Conservation (phyloP, 345 rosid species). For the Cardamine resedifolia region DNA sequence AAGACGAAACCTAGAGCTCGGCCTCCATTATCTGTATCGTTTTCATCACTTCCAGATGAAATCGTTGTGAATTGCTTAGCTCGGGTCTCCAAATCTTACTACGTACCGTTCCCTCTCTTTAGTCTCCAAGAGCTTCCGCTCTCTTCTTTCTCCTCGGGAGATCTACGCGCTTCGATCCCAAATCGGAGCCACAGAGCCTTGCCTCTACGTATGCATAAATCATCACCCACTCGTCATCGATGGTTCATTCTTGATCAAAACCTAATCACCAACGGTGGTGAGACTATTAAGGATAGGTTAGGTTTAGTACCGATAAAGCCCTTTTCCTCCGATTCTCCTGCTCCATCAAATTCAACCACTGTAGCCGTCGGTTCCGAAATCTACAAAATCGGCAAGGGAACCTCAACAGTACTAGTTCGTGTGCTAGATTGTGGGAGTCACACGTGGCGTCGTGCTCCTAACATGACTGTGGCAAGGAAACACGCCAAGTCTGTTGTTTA, state of each 20-base stretch:
- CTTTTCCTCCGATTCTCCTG: neutral
- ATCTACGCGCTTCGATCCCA: constrained; percentile 54
- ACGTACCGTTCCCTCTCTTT: constrained; percentile 10
- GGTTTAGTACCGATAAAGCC: constrained; percentile 1
- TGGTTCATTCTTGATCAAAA: neutral
- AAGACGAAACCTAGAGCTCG: neutral
- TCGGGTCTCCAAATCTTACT: neutral
- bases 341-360: constrained; percentile 2
- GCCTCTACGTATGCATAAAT: constrained; percentile 51
- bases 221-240: neutral
- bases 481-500: constrained; percentile 44
- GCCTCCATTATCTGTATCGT: neutral
- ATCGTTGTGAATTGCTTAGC: neutral
- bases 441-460: constrained; percentile 52
- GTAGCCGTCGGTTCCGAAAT: constrained; percentile 47
- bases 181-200: constrained; percentile 35
- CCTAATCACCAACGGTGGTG: neutral
- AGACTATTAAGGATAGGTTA: neutral
- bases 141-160: constrained; percentile 50
- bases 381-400: constrained; percentile 46
- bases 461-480: constrained; percentile 54
- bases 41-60: neutral
- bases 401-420: constrained; percentile 48
- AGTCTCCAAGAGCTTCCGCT: constrained; percentile 54
- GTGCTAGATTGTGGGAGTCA: constrained; percentile 62